Evolutionary conservation across 1,139 yeast species (phyloP).

Genomic region (Blastobotrys aristatus): DNA sequence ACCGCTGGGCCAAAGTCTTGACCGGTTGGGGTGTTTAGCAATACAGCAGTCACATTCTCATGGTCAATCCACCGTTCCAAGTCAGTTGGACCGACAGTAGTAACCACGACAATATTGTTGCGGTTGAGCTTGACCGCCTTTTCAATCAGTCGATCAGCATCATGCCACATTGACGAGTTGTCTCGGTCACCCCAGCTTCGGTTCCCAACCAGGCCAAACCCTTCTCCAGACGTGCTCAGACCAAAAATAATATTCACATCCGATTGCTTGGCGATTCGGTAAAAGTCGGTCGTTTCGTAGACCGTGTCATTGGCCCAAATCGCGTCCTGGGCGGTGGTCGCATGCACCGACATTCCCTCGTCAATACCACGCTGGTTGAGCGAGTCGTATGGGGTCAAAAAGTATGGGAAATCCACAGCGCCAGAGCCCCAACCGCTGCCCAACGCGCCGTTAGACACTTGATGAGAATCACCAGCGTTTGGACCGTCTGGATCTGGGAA

Average conservation of each 20-base stretch:
- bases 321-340: slow-evolving; percentile 19
- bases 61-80: slow-evolving; percentile 56
- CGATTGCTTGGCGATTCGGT: slow-evolving; percentile 36
- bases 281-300: background rate
- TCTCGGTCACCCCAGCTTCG: slow-evolving; percentile 47
- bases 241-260: slow-evolving; percentile 52
- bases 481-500: slow-evolving; percentile 11
- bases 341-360: slow-evolving; percentile 35
- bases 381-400: slow-evolving; percentile 46
- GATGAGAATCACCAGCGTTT: slow-evolving; percentile 4
- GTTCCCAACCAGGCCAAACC: slow-evolving; percentile 1
- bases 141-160: slow-evolving; percentile 51
- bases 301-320: background rate
- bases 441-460: slow-evolving; percentile 20
- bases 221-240: slow-evolving; percentile 20
- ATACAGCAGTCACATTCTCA: slow-evolving; percentile 53
- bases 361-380: slow-evolving; percentile 23
- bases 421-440: slow-evolving; percentile 40
- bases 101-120: slow-evolving; percentile 55
- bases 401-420: slow-evolving; percentile 49
- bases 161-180: slow-evolving; percentile 54
- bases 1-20: slow-evolving; percentile 48
- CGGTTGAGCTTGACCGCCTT: slow-evolving; percentile 46
- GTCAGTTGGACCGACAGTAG: slow-evolving; percentile 57
- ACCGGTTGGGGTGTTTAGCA: slow-evolving; percentile 55